Percentiles rank a stretch among this genome's conserved stretches.
Evolutionary conservation across 2,329 filamentous ascomycete species (phyloP).

Genomic region (Aspergillus sojae): DNA sequence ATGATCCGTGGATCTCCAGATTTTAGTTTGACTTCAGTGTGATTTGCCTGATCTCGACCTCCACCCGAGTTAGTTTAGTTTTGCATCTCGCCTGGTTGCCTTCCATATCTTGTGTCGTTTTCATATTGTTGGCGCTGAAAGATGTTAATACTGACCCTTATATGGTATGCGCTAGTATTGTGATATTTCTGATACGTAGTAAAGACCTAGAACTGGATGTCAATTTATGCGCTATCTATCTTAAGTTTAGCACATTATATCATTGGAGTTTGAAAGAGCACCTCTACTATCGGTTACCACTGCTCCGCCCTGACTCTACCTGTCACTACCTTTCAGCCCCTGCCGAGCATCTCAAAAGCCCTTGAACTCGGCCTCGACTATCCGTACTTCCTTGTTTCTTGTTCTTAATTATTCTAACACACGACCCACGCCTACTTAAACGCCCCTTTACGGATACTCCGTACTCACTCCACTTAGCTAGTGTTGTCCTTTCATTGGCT

Average conservation of each 20-base stretch:
- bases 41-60: background rate
- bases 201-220: background rate
- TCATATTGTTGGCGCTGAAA: no score
- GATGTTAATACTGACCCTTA: background rate
- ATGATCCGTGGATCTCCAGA: slow-evolving; percentile 2
- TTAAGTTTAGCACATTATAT: background rate
- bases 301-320: background rate
- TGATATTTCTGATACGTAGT: background rate
- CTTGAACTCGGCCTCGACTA: background rate
- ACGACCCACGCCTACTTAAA: slow-evolving; percentile 2
- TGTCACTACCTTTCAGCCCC: background rate
- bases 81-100: background rate
- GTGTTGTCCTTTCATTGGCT: background rate
- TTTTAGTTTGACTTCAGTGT: background rate
- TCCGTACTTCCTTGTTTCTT: background rate
- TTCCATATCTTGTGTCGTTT: background rate
- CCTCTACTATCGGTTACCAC: background rate
- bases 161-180: background rate
- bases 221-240: background rate
- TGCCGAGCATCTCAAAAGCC: background rate
- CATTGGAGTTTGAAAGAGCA: background rate
- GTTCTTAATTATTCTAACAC: slow-evolving; percentile 6
- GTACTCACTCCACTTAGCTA: slow-evolving; percentile 3
- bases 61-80: background rate
- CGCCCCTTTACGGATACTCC: background rate